A percentile compares a stretch with the other conserved stretches of the same genome.
These are phyloP conservation scores for Globisporangium nagaii DNA, from an alignment of 352 stramenopile genomes.

Conservation along the genomic window DNA sequence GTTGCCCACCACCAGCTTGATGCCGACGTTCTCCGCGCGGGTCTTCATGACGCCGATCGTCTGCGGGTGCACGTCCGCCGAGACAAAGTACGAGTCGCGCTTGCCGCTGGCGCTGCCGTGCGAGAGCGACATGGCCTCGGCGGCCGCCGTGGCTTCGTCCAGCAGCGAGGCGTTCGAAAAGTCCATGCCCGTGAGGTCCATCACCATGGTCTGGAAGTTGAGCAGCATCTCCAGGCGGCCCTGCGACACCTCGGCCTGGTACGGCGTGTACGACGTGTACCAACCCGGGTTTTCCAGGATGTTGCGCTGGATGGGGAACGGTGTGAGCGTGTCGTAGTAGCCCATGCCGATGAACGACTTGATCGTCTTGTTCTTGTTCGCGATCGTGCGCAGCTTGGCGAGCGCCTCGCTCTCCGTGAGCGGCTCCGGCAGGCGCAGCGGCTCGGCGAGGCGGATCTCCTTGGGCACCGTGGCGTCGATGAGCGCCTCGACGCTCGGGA, in stretches of 20 bases:
- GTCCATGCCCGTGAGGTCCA: slow-evolving; percentile 94
- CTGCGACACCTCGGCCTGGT: slow-evolving; percentile 99
- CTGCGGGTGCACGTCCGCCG: slow-evolving; percentile 88
- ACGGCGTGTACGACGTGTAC: slow-evolving; percentile 98
- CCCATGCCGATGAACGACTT: slow-evolving; percentile 98
- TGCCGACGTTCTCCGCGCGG: slow-evolving; percentile 85
- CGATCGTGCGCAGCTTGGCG: slow-evolving; percentile 85
- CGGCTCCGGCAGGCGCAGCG: slow-evolving; percentile 58
- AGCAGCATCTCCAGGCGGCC: slow-evolving; percentile 98
- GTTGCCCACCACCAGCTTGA: slow-evolving; percentile 93
- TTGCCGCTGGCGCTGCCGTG: slow-evolving; percentile 92
- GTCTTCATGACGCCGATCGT: slow-evolving; percentile 93
- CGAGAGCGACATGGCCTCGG: slow-evolving; percentile 98
- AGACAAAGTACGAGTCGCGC: slow-evolving; percentile 95
- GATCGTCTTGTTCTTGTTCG: slow-evolving; percentile 94
- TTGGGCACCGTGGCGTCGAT: slow-evolving; percentile 92
- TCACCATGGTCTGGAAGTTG: slow-evolving; percentile 99
- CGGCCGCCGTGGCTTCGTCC: slow-evolving; percentile 98
- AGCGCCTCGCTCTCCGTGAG: slow-evolving; percentile 93
- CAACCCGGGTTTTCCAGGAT: slow-evolving; percentile 98
- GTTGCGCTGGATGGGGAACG: slow-evolving; percentile 95
- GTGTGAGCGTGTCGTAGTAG: slow-evolving; percentile 97
- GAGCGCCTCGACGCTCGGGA: slow-evolving; percentile 91
- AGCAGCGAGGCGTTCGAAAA: slow-evolving; percentile 97
- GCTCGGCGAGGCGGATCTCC: slow-evolving; percentile 82